Evolutionary conservation across 2,329 filamentous ascomycete species (phyloP).

Genomic region (Fonsecaea pedrosoi): DNA sequence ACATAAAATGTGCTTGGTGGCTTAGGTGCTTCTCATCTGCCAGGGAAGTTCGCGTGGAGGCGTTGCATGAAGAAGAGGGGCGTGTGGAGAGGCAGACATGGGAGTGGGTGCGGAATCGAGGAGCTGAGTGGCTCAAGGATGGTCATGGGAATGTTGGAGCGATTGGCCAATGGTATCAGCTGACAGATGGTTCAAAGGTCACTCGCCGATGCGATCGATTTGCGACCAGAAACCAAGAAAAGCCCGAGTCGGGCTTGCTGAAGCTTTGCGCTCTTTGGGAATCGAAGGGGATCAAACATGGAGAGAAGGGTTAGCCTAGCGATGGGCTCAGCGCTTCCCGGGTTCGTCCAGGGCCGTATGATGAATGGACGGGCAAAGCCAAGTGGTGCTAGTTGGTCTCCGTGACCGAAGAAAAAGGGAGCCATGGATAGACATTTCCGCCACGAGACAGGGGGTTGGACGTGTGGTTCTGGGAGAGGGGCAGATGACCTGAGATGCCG

Average conservation of each 20-base stretch:
- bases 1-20: background rate
- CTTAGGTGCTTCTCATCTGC: background rate
- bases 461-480: background rate
- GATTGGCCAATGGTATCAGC: constrained; percentile 32
- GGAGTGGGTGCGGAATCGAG: constrained; percentile 14
- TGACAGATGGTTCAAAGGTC: constrained; percentile 22
- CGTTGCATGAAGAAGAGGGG: background rate
- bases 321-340: background rate
- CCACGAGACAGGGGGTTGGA: constrained; percentile 23
- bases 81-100: constrained; percentile 1
- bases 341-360: background rate
- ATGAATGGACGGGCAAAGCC: constrained; percentile 14
- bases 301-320: constrained; percentile 18
- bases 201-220: constrained; percentile 13
- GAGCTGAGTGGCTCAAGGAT: constrained; percentile 8
- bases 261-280: constrained; percentile 21
- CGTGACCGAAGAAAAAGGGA: constrained; percentile 12
- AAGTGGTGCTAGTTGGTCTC: background rate
- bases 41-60: constrained; percentile 6
- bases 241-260: background rate
- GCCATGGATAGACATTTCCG: constrained; percentile 32
- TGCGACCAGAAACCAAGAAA: constrained; percentile 18
- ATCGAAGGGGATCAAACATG: constrained; percentile 1
- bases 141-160: constrained; percentile 24
- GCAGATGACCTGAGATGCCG: constrained; percentile 21